Conservation (phyloP, 2,329 filamentous ascomycete species). For the Septoria petroselini region DNA sequence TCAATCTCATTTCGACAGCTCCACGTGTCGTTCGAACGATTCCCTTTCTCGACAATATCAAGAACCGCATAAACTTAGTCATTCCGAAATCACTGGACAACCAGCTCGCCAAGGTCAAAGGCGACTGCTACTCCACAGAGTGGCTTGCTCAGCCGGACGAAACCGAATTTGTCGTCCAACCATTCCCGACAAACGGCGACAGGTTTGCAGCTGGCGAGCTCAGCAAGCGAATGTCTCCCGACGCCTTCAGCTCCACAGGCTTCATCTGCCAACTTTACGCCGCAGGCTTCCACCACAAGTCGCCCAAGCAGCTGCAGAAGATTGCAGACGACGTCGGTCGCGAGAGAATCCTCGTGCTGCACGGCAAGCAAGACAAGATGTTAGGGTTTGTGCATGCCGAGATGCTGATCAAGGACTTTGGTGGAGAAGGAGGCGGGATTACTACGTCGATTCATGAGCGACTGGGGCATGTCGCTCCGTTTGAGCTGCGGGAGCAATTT, state of each 20-base stretch:
- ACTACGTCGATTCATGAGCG: slow-evolving; percentile 63
- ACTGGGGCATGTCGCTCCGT: slow-evolving; percentile 70
- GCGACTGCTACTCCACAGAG: slow-evolving; percentile 61
- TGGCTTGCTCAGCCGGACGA: slow-evolving; percentile 64
- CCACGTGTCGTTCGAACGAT: slow-evolving; percentile 48
- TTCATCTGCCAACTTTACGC: slow-evolving; percentile 77
- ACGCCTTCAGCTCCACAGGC: slow-evolving; percentile 61
- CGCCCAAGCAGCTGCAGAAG: slow-evolving; percentile 59
- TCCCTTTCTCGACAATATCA: slow-evolving; percentile 61
- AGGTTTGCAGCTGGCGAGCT: slow-evolving; percentile 79
- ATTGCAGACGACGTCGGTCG: slow-evolving; percentile 68
- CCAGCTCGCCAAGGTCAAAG: slow-evolving; percentile 62
- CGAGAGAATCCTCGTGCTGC: slow-evolving; percentile 71
- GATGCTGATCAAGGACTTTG: slow-evolving; percentile 65
- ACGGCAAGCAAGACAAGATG: slow-evolving; percentile 76
- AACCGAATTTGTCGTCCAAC: slow-evolving; percentile 41
- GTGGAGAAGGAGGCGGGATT: slow-evolving; percentile 52
- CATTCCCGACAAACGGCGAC: slow-evolving; percentile 73
- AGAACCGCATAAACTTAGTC: slow-evolving; percentile 55
- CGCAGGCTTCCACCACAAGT: slow-evolving; percentile 77
- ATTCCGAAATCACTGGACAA: slow-evolving; percentile 69
- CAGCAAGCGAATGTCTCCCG: slow-evolving; percentile 62
- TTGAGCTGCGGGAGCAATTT: slow-evolving; percentile 69
- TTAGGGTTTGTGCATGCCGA: slow-evolving; percentile 68
- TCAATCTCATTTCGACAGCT: slow-evolving; percentile 52